Conservation (phyloP, 768 basidiomycete species). For the Boletus sp. region DNA sequence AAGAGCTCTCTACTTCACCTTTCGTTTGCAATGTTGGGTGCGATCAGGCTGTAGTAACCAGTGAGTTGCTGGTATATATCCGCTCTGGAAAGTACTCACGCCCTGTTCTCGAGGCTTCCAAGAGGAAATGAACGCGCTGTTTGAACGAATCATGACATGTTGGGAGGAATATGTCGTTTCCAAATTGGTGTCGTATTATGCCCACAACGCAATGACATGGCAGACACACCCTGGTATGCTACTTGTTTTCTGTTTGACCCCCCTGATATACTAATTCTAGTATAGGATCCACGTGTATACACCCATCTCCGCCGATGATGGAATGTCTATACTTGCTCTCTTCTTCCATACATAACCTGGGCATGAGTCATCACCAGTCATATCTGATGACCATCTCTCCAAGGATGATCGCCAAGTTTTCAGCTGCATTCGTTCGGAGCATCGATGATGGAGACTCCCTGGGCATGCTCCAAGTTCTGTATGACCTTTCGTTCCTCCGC, state of each 20-base stretch:
- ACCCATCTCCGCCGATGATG: constrained; percentile 54
- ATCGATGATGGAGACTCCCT: constrained; percentile 30
- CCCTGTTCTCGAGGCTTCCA: constrained; percentile 45
- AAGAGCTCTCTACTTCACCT: constrained; percentile 43
- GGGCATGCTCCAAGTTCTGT: constrained; percentile 31
- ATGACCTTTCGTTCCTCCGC: constrained; percentile 50
- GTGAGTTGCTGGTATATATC: constrained; percentile 28
- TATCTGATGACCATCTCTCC: constrained; percentile 36
- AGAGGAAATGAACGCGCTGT: constrained; percentile 37
- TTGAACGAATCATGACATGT: constrained; percentile 44
- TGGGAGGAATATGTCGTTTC: constrained; percentile 52
- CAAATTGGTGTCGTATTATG: constrained; percentile 21
- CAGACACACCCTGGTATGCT: constrained; percentile 11
- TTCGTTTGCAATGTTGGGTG: constrained; percentile 48
- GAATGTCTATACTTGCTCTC: constrained; percentile 54
- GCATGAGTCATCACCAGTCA: constrained; percentile 38
- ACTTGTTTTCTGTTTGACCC: neutral
- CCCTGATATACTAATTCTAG: constrained; percentile 10
- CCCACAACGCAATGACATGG: constrained; percentile 2
- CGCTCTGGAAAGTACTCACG: constrained; percentile 3
- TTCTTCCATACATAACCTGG: constrained; percentile 53
- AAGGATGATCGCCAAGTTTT: constrained; percentile 40
- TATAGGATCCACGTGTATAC: constrained; percentile 24
- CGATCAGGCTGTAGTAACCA: constrained; percentile 30
- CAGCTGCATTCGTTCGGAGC: constrained; percentile 29